These are phyloP conservation scores for Pleodorina starrii DNA, from an alignment of 139 green algal species.

Conservation along the genomic window DNA sequence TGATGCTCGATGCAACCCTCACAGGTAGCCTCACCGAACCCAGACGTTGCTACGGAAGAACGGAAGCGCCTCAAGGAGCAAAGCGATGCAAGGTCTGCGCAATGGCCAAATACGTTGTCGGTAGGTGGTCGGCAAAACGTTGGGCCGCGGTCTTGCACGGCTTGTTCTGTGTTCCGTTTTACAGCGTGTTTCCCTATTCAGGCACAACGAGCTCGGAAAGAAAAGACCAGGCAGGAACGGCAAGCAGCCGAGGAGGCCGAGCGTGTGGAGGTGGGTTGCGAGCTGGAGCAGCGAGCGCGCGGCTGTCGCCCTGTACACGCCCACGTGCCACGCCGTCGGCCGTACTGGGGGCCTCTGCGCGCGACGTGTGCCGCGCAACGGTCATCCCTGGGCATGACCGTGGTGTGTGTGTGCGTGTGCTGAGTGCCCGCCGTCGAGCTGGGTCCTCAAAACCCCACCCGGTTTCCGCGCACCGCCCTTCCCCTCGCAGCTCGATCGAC, in stretches of 20 bases:
- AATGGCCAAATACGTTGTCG: slow-evolving; percentile 83
- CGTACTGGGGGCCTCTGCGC: too few relatives aligned
- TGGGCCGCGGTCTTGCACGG: background rate
- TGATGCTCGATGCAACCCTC: background rate
- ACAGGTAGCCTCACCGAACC: slow-evolving; percentile 50
- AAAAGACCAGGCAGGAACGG: slow-evolving; percentile 63
- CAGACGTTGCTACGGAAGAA: slow-evolving; percentile 60
- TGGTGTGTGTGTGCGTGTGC: background rate
- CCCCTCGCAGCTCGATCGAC: slow-evolving; percentile 64
- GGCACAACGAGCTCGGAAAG: slow-evolving; percentile 75
- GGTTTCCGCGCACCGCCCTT: background rate
- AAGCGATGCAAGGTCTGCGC: slow-evolving; percentile 70
- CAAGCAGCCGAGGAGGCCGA: slow-evolving; percentile 74
- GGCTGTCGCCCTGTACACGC: too few relatives aligned
- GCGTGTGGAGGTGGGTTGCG: slow-evolving; percentile 65
- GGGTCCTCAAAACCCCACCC: background rate
- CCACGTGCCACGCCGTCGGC: too few relatives aligned
- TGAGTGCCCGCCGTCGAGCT: too few relatives aligned
- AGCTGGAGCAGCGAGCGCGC: too few relatives aligned
- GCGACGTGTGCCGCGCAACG: too few relatives aligned
- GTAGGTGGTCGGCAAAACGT: slow-evolving; percentile 41
- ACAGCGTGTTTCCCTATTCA: slow-evolving; percentile 31
- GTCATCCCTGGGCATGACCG: background rate
- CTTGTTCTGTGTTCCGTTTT: background rate
- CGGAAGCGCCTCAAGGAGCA: slow-evolving; percentile 65